These are phyloP conservation scores for Plasmodium relictum DNA, from an alignment of 169 alveolate species.

Conservation along the genomic window DNA sequence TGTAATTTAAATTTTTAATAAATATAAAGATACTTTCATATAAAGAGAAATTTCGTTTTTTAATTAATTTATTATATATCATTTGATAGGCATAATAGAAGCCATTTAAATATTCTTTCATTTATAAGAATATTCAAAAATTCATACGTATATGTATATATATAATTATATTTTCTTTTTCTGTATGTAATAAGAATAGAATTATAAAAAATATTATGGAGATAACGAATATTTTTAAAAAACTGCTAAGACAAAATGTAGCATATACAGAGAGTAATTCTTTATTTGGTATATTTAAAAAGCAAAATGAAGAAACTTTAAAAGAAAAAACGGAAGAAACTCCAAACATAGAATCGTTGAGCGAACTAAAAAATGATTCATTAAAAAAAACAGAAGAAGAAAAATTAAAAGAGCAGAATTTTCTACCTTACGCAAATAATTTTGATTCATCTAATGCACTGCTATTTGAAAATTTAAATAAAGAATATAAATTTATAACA, in stretches of 20 bases:
- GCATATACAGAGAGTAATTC: conserved; percentile 10
- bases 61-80: no score
- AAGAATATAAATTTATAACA: conserved; percentile 90
- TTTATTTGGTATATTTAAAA: conserved; percentile 19
- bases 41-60: no score
- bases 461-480: conserved; percentile 86
- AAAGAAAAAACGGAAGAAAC: background rate
- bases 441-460: conserved; percentile 76
- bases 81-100: no score
- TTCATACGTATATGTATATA: conserved; percentile 13
- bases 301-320: conserved; percentile 1
- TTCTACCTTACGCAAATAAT: conserved; percentile 9
- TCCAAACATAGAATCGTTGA: background rate
- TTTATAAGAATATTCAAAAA: background rate
- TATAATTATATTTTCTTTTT: background rate
- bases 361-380: conserved; percentile 24
- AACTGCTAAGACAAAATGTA: conserved; percentile 35
- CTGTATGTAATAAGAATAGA: no score
- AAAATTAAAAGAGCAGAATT: conserved; percentile 22
- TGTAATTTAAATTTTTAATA: no score
- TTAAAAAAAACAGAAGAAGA: conserved; percentile 14
- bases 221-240: conserved; percentile 31
- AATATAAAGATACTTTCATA: no score
- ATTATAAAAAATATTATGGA: conserved; percentile 39
- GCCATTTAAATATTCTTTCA: no score